Evolutionary conservation across 1,284 basidiomycete genomes (phyloP), one percentile per base, ranked within the genome.

Genomic region (Tremellales sp.): DNA sequence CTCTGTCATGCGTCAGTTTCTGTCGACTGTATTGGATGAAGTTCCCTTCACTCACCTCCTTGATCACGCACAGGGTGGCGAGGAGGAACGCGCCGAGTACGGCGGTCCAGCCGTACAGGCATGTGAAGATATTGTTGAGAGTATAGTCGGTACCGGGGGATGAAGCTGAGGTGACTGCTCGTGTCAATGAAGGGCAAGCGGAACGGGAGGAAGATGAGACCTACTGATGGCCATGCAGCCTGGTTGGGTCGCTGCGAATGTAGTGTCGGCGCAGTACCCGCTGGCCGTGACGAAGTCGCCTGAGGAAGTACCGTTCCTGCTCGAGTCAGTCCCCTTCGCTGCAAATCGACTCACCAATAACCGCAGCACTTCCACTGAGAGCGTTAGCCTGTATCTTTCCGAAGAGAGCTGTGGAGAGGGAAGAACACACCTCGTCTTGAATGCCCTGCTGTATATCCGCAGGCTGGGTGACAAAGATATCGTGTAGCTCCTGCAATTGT

Each of bases 81-180:
- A 92, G 75, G 72, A 90, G 81, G 57, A 91, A 77, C 50, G 78
- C 77, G 40, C 86, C 73, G 50, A 88, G 77, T 58, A 90, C 79
- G n/a, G 84, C 82, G 80, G 87, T 87, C 73, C 83, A 90, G 37
- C 87, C 88, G 69, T 89, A 91, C 27, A 86, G 76, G 29, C 66
- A 57, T 82, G 86, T 86, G 76, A 92, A 92, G 43, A 85, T 78
- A 58, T 86, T 80, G 68, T 90, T 86, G 56, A 92, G 75, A 22
- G 81, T 84, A 58, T 70, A 76, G 64, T 90, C 87, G 19, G 84
- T 82, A 64, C 79, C 82, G 19, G 57, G 54, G 13, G 54, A 46
- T 21, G 39, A 40, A 23, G 57, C 27, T 13, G 51, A 45, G 12
- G 57, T 59, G 39, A 59, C 54, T 58, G 25, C n/a, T 39, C 23